phyloP scores from a whole-genome alignment of 2,329 filamentous ascomycete genomes.

The Ophiocordyceps camponoti-leonardi region DNA sequence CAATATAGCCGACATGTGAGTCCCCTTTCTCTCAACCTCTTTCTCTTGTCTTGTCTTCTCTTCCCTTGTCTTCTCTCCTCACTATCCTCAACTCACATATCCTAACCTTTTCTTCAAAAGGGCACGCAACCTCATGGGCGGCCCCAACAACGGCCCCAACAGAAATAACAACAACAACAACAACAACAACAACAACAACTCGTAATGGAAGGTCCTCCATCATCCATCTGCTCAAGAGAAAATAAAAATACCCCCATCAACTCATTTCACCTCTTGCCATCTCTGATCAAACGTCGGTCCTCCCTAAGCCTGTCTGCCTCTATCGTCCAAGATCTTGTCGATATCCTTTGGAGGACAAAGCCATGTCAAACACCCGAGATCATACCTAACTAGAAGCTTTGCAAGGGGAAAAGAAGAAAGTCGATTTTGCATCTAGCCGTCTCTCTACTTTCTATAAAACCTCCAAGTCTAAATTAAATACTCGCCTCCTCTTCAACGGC shows the following conservation, averaged over 20 bases:
- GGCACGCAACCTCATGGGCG: conserved; percentile 30
- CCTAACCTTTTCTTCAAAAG: conserved; percentile 9
- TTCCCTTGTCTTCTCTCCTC: background rate
- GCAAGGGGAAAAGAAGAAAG: too few species aligned
- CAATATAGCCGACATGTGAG: conserved; percentile 80
- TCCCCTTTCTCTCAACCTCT: background rate
- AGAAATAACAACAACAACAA: conserved; percentile 1
- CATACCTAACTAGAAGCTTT: too few species aligned
- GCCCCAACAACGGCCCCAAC: conserved; percentile 11
- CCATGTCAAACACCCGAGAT: too few species aligned
- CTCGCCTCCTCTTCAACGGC: too few species aligned
- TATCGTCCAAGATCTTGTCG: too few species aligned
- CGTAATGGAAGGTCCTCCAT: background rate
- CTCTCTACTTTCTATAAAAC: too few species aligned
- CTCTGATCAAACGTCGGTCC: too few species aligned
- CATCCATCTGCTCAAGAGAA: background rate
- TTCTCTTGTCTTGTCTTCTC: background rate
- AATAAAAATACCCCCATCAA: background rate
- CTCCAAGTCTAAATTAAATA: too few species aligned
- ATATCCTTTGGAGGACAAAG: too few species aligned
- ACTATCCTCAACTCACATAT: background rate
- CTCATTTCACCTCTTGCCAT: background rate
- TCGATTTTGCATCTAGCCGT: too few species aligned
- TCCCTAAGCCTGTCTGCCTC: too few species aligned
- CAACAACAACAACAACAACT: background rate